phyloP scores from a whole-genome alignment of 495 filamentous ascomycete genomes.

The Chaetomium cochliodes region DNA sequence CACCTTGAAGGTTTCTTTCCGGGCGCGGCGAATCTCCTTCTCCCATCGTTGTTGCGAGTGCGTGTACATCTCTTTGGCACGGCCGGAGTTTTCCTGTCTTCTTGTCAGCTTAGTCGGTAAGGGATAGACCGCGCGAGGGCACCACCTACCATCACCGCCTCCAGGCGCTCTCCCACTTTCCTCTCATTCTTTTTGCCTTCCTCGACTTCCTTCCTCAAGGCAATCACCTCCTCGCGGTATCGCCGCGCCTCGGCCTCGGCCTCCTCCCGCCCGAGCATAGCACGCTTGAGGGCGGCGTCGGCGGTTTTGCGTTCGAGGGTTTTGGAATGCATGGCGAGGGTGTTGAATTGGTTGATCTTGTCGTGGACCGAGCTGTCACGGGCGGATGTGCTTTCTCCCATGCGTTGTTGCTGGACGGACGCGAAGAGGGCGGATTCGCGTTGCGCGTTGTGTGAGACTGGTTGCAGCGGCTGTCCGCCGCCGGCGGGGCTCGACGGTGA shows the following conservation, averaged over 20 bases:
- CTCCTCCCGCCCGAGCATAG: slow-evolving; percentile 81
- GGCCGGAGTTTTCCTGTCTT: slow-evolving; percentile 68
- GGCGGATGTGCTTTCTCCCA: slow-evolving; percentile 36
- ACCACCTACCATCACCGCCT: slow-evolving; percentile 67
- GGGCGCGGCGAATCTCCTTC: slow-evolving; percentile 77
- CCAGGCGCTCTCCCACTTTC: slow-evolving; percentile 72
- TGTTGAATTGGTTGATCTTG: slow-evolving; percentile 83
- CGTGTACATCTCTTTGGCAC: slow-evolving; percentile 69
- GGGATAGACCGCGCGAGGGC: too few relatives aligned
- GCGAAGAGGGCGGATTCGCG: slow-evolving; percentile 37
- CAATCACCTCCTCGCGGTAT: slow-evolving; percentile 56
- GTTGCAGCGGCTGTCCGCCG: slow-evolving; percentile 56
- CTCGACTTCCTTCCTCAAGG: slow-evolving; percentile 56
- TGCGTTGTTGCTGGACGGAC: slow-evolving; percentile 16
- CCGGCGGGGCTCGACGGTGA: slow-evolving; percentile 34
- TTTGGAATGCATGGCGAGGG: slow-evolving; percentile 61
- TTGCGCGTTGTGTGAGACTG: slow-evolving; percentile 75
- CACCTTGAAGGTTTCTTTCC: slow-evolving; percentile 82
- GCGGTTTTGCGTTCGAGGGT: slow-evolving; percentile 59
- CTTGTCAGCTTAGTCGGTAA: not conserved
- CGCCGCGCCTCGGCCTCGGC: slow-evolving; percentile 67
- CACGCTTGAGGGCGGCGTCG: slow-evolving; percentile 73
- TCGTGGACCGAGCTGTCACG: slow-evolving; percentile 75
- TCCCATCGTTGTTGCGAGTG: slow-evolving; percentile 74
- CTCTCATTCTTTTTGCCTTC: slow-evolving; percentile 73